Evolutionary conservation across 352 stramenopile genomes (phyloP), one percentile per base, ranked within the genome.

Genomic region (Phytophthora cactorum): DNA sequence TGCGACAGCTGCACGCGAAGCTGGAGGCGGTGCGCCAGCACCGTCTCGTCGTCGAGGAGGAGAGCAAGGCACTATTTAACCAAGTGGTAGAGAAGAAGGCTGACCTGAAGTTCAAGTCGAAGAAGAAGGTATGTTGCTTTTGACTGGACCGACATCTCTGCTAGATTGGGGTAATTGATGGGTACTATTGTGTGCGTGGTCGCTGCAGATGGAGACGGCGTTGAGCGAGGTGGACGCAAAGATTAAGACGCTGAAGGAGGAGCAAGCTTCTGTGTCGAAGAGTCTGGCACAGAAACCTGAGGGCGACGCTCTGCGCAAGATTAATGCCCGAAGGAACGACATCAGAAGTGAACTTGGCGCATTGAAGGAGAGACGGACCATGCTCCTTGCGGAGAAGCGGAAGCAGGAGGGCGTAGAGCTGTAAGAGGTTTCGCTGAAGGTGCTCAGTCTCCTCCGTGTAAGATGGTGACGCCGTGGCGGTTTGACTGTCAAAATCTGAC

Each of bases 41-140:
- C 65, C 88, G 88, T 64, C 77, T 96, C 14, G 88, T 89, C 12
- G 76, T 96, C 25, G 88, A 96, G 70, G 88, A 96, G 63, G 88
- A 96, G 64, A 93, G 88, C 79, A 96, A 96, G 72, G 84, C 88
- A 63, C 79, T 96, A 73, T 96, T 93, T 78, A 96, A 91, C 63
- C 81, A 91, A 75, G 88, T 96, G 46, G 88, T 96, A 32, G 86
- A 96, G 68, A 94, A 93, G 78, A 96, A 96, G 70, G 88, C 88
- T 43, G 88, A 96, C 63, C 64, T 96, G 53, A 93, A 93, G 59
- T 92, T 96, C 69, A 90, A 96, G 75, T 94, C 86, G 8, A 96
- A 96, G 75, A 90, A 92, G 63, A 94, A 94, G 82, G 82, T 89
- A 74, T 39, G 43, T 15, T 52, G 17, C n/a, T 31, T 27, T 34